Base-by-base conservation (phyloP, 345 rosid genomes). In the Murraya paniculata region DNA sequence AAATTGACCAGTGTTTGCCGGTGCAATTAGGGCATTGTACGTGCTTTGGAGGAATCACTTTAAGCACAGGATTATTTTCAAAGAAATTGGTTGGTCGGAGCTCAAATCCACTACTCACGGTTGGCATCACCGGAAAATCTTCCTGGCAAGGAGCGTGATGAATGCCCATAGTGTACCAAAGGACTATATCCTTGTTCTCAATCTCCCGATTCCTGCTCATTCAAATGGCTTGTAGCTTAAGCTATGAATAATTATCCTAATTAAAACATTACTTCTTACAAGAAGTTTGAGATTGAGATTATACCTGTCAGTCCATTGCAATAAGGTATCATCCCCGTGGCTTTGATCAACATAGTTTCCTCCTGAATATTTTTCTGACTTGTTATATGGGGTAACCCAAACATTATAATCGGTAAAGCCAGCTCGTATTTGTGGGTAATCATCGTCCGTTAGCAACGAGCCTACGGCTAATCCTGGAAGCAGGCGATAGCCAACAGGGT, bases 331-430 rank as follows among this genome's bases (percentile, higher is more conserved):
- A 1, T 89, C 83, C 0, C 92, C 94, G 16, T 67, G 84, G 75
- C 91, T 89, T 53, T 82, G 87, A 64, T 87, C 89, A 16, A 79
- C 84, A 68, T 81, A 86, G 41, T 39, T 16, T 58, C 92, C 91
- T 0, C 86, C 86, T 1, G 88, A 84, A 87, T 90, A 89, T 80
- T 78, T 82, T 64, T 89, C 94, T 0, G 90, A 84, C 79, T 75
- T 86, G 41, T 89, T 89, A 38, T 90, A 89, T 6, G 88, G 89
- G 5, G 90, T 89, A 64, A 89, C 85, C 94, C 92, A 89, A 39
- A 90, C 82, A 33, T 87, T 85, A 59, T 87, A 80, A 21, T 89
- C 85, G 2, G 90, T 80, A 72, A 89, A 90, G 3, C 85, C 87
- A 0, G 72, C 88, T 1, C 94, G 79, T 35, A 87, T 84, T 78